Percentiles rank a stretch among this genome's conserved stretches.
Evolutionary conservation across 2,329 filamentous ascomycete genomes (phyloP).

Genomic region (Calonectria hongkongensis): DNA sequence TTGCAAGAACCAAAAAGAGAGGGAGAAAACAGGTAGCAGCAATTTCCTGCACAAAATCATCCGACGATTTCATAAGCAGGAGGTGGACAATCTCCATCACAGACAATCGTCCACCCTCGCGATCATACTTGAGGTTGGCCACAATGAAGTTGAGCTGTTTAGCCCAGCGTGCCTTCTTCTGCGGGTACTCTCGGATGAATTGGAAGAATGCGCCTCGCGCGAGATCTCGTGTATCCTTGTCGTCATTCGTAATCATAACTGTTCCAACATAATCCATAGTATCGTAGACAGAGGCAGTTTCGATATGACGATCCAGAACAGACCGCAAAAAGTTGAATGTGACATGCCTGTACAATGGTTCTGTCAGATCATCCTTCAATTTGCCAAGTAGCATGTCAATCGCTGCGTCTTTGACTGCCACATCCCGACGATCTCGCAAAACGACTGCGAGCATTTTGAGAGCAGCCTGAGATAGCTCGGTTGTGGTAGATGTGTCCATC

Average conservation of each 20-base stretch:
- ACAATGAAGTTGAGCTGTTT: slow-evolving; percentile 93
- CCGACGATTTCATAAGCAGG: slow-evolving; percentile 88
- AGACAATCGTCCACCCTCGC: slow-evolving; percentile 90
- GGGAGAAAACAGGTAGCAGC: slow-evolving; percentile 89
- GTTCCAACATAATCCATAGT: slow-evolving; percentile 90
- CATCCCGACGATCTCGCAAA: slow-evolving; percentile 85
- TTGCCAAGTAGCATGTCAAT: slow-evolving; percentile 88
- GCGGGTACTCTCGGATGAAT: slow-evolving; percentile 95
- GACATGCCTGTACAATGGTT: slow-evolving; percentile 92
- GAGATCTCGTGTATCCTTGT: slow-evolving; percentile 89
- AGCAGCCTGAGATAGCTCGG: slow-evolving; percentile 89
- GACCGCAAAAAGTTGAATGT: slow-evolving; percentile 96
- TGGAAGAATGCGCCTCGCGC: slow-evolving; percentile 94
- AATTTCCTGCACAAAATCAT: slow-evolving; percentile 88
- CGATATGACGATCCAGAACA: slow-evolving; percentile 87
- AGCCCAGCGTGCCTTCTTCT: slow-evolving; percentile 89
- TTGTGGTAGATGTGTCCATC: slow-evolving; percentile 84
- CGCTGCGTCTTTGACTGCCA: slow-evolving; percentile 86
- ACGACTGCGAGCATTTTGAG: slow-evolving; percentile 92
- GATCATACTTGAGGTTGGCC: slow-evolving; percentile 92
- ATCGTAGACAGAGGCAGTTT: slow-evolving; percentile 93
- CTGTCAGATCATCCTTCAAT: slow-evolving; percentile 91
- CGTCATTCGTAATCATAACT: slow-evolving; percentile 97
- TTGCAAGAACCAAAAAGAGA: slow-evolving; percentile 88
- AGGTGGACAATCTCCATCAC: slow-evolving; percentile 94